Evolutionary conservation across 2,329 filamentous ascomycete species (phyloP).

Genomic region (Dactylellina leptospora): DNA sequence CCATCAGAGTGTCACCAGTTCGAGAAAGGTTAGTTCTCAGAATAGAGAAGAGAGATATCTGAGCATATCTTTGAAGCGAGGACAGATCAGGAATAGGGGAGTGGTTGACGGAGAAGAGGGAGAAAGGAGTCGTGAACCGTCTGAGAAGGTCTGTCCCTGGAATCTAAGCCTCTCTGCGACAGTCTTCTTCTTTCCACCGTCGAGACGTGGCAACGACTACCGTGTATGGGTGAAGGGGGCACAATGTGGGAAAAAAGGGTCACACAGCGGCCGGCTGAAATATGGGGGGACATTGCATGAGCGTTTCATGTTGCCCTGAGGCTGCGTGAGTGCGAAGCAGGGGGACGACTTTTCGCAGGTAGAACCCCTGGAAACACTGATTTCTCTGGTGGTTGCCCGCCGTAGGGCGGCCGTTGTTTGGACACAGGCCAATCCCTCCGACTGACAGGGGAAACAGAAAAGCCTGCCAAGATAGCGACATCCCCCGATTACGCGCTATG

Average conservation of each 20-base stretch:
- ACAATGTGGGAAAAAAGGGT: neutral
- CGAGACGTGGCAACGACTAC: too few species aligned
- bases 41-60: neutral
- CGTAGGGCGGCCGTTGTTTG: conserved; percentile 12
- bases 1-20: conserved; percentile 20
- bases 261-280: conserved; percentile 20
- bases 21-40: conserved; percentile 4
- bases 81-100: neutral
- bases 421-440: conserved; percentile 2
- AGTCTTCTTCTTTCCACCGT: neutral
- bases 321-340: conserved; percentile 19
- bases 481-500: neutral
- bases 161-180: conserved; percentile 8
- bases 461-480: conserved; percentile 1
- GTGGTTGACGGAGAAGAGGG: conserved; percentile 7
- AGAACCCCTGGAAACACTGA: conserved; percentile 40
- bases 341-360: conserved; percentile 9
- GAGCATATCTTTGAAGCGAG: conserved; percentile 2
- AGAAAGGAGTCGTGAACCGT: conserved; percentile 34
- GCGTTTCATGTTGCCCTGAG: conserved; percentile 46
- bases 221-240: conserved; percentile 1
- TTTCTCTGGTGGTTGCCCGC: conserved; percentile 17
- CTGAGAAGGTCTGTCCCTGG: conserved; percentile 13
- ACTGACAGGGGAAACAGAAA: neutral
- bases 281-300: conserved; percentile 42